Conservation (phyloP, 2,329 filamentous ascomycete genomes). For the Saccharata proteae region DNA sequence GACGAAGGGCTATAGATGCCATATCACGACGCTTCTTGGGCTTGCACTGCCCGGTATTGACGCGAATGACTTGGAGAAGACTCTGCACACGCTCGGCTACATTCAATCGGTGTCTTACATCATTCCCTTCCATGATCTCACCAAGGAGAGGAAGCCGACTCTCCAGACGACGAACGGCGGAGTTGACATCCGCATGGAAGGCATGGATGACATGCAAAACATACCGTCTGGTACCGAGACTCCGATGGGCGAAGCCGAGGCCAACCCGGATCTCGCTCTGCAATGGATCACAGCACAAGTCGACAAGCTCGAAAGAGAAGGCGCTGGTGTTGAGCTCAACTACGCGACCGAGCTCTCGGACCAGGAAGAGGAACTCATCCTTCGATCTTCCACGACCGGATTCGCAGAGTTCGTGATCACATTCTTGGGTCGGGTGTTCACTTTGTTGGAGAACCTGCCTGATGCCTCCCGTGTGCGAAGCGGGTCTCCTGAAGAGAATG, state of each 20-base stretch:
- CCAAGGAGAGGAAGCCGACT: conserved; percentile 38
- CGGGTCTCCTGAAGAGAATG: conserved; percentile 89
- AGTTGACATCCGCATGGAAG: not conserved
- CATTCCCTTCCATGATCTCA: conserved; percentile 79
- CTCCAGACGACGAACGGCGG: conserved; percentile 10
- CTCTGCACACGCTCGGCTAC: conserved; percentile 84
- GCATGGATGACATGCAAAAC: conserved; percentile 2
- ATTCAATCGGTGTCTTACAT: conserved; percentile 94
- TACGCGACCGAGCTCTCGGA: conserved; percentile 73
- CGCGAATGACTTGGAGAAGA: conserved; percentile 95
- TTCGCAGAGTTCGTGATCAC: conserved; percentile 88
- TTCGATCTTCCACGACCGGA: conserved; percentile 86
- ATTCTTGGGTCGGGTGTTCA: conserved; percentile 89
- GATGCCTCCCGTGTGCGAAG: conserved; percentile 80
- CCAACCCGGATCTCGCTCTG: conserved; percentile 53
- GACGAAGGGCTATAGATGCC: conserved; percentile 91
- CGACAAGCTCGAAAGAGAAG: conserved; percentile 82
- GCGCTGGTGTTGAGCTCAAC: conserved; percentile 72
- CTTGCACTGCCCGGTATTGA: conserved; percentile 90
- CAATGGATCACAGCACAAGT: conserved; percentile 92
- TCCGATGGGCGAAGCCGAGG: conserved; percentile 20
- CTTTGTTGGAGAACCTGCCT: conserved; percentile 84
- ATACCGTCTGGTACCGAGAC: conserved; percentile 16
- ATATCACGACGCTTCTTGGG: conserved; percentile 87
- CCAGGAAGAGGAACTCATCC: conserved; percentile 73